phyloP scores from a whole-genome alignment of 306 rosid species.

The Crotalaria pallida region DNA sequence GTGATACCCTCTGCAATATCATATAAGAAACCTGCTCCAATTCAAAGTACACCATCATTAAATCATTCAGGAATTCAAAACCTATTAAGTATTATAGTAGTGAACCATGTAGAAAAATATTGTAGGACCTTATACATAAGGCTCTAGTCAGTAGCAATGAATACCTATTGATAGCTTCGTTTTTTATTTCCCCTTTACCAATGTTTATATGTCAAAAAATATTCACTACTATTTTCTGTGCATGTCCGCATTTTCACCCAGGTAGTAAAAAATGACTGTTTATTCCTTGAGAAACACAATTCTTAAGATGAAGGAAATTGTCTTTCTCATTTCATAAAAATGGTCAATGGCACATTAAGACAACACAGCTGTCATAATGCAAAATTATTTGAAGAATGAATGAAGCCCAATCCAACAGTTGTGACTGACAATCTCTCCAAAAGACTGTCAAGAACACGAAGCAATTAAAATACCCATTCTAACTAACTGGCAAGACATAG shows the following conservation, averaged over 20 bases:
- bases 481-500: neutral
- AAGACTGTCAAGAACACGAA: neutral
- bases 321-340: neutral
- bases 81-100: neutral
- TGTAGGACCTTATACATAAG: neutral
- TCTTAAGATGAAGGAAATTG: neutral
- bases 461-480: neutral
- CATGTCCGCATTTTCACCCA: neutral
- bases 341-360: neutral
- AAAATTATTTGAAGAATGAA: neutral
- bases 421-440: neutral
- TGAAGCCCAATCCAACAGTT: neutral
- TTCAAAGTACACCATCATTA: constrained; percentile 14
- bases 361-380: neutral
- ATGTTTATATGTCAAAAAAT: neutral
- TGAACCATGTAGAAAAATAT: neutral
- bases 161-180: neutral
- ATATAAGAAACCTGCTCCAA: constrained; percentile 89
- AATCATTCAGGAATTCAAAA: neutral
- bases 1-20: constrained; percentile 98
- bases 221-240: neutral
- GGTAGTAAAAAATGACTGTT: neutral
- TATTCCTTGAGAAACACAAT: neutral
- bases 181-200: neutral
- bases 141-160: neutral